Conservation (phyloP, 176 grass and related monocot genomes). For the Carex cristatella region DNA sequence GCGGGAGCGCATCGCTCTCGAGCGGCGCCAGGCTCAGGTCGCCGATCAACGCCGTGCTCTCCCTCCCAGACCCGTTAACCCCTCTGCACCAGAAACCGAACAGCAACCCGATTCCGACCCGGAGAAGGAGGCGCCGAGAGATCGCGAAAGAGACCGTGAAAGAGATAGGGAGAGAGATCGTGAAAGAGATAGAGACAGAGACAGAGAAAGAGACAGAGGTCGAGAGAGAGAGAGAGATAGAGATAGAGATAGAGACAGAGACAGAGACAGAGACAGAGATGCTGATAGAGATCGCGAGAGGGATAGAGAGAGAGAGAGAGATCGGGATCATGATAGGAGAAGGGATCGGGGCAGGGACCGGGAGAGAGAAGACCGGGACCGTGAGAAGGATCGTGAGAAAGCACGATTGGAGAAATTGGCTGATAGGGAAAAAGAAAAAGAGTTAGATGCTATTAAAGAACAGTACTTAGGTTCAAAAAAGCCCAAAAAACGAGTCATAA, state of each 20-base stretch:
- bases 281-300: slow-evolving; percentile 36
- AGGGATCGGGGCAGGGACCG: slow-evolving; percentile 59
- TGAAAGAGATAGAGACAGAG: slow-evolving; percentile 39
- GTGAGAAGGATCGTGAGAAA: slow-evolving; percentile 56
- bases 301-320: slow-evolving; percentile 44
- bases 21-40: slow-evolving; percentile 69
- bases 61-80: slow-evolving; percentile 16
- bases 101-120: slow-evolving; percentile 27
- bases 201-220: slow-evolving; percentile 45
- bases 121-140: slow-evolving; percentile 22
- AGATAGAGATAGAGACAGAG: slow-evolving; percentile 23
- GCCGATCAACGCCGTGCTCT: slow-evolving; percentile 66
- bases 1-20: slow-evolving; percentile 67
- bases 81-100: slow-evolving; percentile 21
- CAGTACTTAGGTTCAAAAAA: slow-evolving; percentile 95
- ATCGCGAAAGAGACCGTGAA: slow-evolving; percentile 47
- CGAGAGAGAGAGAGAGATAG: slow-evolving; percentile 29
- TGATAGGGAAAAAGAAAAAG: slow-evolving; percentile 80
- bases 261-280: slow-evolving; percentile 34
- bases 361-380: slow-evolving; percentile 28
- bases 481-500: slow-evolving; percentile 93
- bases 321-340: slow-evolving; percentile 40
- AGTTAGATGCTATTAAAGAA: slow-evolving; percentile 90
- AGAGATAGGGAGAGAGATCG: slow-evolving; percentile 40
- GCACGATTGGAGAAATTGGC: slow-evolving; percentile 67